Percentiles rank a stretch among this genome's conserved stretches.
phyloP scores from a whole-genome alignment of 1,139 yeast species.

The Blastobotrys proliferans region DNA sequence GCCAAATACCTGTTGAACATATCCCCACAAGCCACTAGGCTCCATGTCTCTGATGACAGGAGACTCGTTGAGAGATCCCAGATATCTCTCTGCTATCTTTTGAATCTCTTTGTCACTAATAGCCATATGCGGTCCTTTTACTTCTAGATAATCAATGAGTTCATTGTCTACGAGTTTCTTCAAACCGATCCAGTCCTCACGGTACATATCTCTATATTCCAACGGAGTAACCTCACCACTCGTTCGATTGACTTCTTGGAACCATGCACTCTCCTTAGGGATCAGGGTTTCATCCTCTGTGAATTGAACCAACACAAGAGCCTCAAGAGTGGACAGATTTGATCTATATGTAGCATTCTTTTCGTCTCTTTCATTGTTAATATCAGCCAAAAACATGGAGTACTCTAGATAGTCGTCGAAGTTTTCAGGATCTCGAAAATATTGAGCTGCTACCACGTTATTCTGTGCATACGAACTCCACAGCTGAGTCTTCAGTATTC shows the following conservation, averaged over 20 bases:
- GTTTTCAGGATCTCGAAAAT: conserved; percentile 51
- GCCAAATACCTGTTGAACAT: no score
- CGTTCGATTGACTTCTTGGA: conserved; percentile 49
- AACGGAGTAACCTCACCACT: conserved; percentile 46
- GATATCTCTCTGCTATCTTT: conserved; percentile 39
- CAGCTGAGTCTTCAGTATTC: conserved; percentile 53
- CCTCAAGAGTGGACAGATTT: conserved; percentile 44
- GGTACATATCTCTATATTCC: conserved; percentile 48
- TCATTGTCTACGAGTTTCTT: conserved; percentile 42
- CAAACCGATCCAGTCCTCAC: conserved; percentile 58
- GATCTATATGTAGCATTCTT: conserved; percentile 39
- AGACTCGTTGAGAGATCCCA: no score
- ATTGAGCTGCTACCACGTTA: conserved; percentile 67
- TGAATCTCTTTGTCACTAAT: conserved; percentile 49
- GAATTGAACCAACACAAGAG: conserved; percentile 58
- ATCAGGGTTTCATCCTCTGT: conserved; percentile 60
- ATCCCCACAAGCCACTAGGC: no score
- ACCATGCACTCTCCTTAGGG: conserved; percentile 68
- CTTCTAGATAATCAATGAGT: conserved; percentile 46
- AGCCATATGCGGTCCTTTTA: conserved; percentile 67
- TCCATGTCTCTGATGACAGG: no score
- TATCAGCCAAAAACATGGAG: conserved; percentile 55
- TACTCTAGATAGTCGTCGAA: conserved; percentile 46
- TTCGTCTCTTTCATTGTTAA: conserved; percentile 55
- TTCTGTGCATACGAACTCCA: conserved; percentile 59